Base-by-base conservation (phyloP, 2,329 filamentous ascomycete genomes). In the Colletotrichum musicola region DNA sequence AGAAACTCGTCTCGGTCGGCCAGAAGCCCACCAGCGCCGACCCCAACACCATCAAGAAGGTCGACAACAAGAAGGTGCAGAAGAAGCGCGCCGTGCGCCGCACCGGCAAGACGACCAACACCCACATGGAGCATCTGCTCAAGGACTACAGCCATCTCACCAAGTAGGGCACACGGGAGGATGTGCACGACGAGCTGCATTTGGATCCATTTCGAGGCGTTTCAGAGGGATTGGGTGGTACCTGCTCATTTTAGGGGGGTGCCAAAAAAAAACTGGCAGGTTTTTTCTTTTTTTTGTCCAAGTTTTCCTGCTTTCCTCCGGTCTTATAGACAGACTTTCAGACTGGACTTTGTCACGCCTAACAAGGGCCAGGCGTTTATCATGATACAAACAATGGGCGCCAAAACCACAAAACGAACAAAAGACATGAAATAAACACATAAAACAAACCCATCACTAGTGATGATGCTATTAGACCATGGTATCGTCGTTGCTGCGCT, bases 1-100 rank as follows among this genome's bases (percentile, higher is more conserved):
- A 89, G 72, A 92, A 93, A 77, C 86, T 97, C 63, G 85, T 92
- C 71, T 90, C 89, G 70, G 92, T 93, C 2, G 93, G 93, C 2
- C 89, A 97, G 81, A 95, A 93, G 75, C 93, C 94, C 0, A 94
- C 93, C 44, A 95, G 91, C 80, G 93, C 94, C 72, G 92, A 94
- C 73, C 93, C 93, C 68, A 80, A 87, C 73, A 56, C 60, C 60
- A 79, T 88, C 63, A 89, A 89, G 74, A 81, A 84, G 64, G 81
- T 82, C 46, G 82, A 86, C 22, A 88, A 86, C 69, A 89, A 87
- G 77, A 92, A 93, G 82, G 91, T 92, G 82, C 90, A 90, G 79
- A 92, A 93, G 81, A 93, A 93, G 78, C 85, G 89, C 51, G 82
- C 84, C 27, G 80, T 82, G 73, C 88, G 93, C 72, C 87, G 90